These are phyloP conservation scores for Carex cristatella DNA, from an alignment of 176 grass and related monocot species.

Conservation along the genomic window DNA sequence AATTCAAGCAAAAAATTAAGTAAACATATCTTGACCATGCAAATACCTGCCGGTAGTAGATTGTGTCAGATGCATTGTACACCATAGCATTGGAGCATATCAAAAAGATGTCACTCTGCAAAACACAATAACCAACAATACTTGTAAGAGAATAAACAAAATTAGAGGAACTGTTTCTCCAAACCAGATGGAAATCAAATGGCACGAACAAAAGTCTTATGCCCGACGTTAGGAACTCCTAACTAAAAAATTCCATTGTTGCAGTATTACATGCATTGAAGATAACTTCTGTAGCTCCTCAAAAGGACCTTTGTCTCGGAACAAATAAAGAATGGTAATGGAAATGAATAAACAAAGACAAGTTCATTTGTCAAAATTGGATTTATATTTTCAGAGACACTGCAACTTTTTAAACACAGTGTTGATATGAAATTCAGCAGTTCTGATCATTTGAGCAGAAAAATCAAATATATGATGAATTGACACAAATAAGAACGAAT, in stretches of 20 bases:
- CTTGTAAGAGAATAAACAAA: background rate
- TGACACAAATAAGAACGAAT: background rate
- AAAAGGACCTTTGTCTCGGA: background rate
- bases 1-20: background rate
- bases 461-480: background rate
- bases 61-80: slow-evolving; percentile 91
- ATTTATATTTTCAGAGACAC: background rate
- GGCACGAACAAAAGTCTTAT: too few relatives aligned
- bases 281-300: background rate
- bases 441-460: background rate
- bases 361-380: background rate
- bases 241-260: background rate
- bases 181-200: too few relatives aligned
- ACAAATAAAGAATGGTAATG: background rate
- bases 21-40: background rate
- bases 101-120: slow-evolving; percentile 85
- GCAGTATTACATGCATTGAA: background rate
- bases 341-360: background rate
- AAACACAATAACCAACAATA: slow-evolving; percentile 16
- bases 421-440: background rate
- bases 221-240: background rate
- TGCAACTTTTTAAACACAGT: background rate
- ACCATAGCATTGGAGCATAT: slow-evolving; percentile 86
- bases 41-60: slow-evolving; percentile 88
- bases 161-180: background rate